These are phyloP conservation scores for Magnaporthiopsis rhizophila DNA, from an alignment of 2,329 filamentous ascomycete genomes.

Conservation along the genomic window DNA sequence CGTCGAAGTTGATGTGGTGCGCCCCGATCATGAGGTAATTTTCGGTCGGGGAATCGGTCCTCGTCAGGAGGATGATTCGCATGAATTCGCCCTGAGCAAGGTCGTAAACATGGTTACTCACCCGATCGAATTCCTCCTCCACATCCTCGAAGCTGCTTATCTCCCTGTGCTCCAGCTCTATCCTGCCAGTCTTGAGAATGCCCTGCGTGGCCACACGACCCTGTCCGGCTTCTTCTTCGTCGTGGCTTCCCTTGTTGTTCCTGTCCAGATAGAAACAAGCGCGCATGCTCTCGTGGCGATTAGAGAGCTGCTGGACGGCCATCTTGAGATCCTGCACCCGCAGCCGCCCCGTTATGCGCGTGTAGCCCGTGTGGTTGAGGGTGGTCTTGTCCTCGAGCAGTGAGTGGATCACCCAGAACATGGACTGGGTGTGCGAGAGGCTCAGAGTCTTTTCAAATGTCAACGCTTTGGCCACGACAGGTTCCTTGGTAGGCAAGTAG, in stretches of 20 bases:
- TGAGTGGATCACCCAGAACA: slow-evolving; percentile 29
- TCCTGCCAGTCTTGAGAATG: slow-evolving; percentile 9
- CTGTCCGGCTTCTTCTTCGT: slow-evolving; percentile 5
- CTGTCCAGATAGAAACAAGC: slow-evolving; percentile 21
- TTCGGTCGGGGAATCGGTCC: slow-evolving; percentile 18
- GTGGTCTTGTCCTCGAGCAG: slow-evolving; percentile 27
- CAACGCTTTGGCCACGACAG: no score
- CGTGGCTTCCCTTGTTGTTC: neutral
- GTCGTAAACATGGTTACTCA: slow-evolving; percentile 26
- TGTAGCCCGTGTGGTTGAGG: slow-evolving; percentile 28
- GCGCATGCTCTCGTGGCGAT: slow-evolving; percentile 25
- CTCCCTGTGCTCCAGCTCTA: slow-evolving; percentile 11
- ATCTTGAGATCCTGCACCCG: slow-evolving; percentile 19
- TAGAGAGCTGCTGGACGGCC: slow-evolving; percentile 24
- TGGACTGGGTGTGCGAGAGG: slow-evolving; percentile 20
- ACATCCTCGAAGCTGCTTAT: slow-evolving; percentile 15
- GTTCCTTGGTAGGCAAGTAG: no score
- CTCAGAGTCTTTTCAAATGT: no score
- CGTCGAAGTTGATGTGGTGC: slow-evolving; percentile 45
- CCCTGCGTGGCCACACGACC: slow-evolving; percentile 8
- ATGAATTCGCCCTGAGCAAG: slow-evolving; percentile 27
- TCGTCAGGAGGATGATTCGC: slow-evolving; percentile 25
- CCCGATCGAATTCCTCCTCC: slow-evolving; percentile 22
- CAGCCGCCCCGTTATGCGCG: slow-evolving; percentile 24
- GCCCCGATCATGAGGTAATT: slow-evolving; percentile 34